Evolutionary conservation across 2,329 filamentous ascomycete genomes (phyloP).

Genomic region (Exophiala xenobiotica): DNA sequence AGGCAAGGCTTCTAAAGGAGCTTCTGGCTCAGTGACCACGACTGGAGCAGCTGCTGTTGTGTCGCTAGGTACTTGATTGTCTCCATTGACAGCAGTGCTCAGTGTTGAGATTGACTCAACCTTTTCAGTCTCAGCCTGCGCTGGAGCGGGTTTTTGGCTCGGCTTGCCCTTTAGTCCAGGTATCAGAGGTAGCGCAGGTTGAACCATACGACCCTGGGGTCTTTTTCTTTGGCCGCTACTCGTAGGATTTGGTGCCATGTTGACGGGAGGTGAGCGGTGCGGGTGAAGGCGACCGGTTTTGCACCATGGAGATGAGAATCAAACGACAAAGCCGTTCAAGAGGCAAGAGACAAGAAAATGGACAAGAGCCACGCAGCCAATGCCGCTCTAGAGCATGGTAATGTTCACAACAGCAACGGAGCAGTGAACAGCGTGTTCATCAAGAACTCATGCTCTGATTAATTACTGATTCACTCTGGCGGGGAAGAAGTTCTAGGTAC

Average conservation of each 20-base stretch:
- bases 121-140: constrained; percentile 4
- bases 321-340: too few species aligned
- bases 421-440: too few species aligned
- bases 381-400: too few species aligned
- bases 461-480: not conserved
- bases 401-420: too few species aligned
- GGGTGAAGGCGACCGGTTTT: not conserved
- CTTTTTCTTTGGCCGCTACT: not conserved
- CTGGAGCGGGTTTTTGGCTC: constrained; percentile 1
- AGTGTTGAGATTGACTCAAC: not conserved
- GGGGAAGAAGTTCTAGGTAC: constrained; percentile 1
- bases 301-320: not conserved
- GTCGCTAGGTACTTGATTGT: not conserved
- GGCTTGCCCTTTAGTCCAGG: constrained; percentile 3
- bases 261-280: not conserved
- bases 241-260: not conserved
- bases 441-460: too few species aligned
- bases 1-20: not conserved
- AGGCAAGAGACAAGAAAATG: too few species aligned
- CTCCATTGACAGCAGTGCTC: not conserved
- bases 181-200: constrained; percentile 16
- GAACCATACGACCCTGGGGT: constrained; percentile 16
- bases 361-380: too few species aligned
- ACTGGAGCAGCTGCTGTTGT: too few species aligned
- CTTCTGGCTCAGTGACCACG: constrained; percentile 1